Percentiles rank a stretch among this genome's conserved stretches.
Conservation (phyloP, 108 stramenopile genomes). For the Nitzschia sp. region DNA sequence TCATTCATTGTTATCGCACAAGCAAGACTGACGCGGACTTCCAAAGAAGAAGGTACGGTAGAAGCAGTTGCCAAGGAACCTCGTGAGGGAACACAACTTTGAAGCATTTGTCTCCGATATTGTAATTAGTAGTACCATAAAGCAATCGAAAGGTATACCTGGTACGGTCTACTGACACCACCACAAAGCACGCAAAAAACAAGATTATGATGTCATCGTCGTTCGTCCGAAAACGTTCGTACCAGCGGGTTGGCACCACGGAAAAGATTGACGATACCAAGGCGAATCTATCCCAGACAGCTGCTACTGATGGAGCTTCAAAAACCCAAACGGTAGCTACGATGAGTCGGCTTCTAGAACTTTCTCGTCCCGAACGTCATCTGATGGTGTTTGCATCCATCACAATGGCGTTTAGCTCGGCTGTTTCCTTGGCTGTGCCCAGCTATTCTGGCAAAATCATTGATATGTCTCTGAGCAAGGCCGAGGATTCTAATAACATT, state of each 20-base stretch:
- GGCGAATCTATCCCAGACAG: neutral
- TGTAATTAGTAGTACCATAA: too few relatives aligned
- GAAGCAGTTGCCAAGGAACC: too few relatives aligned
- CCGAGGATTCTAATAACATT: neutral
- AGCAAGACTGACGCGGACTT: too few relatives aligned
- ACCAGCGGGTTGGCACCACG: neutral
- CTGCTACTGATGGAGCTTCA: neutral
- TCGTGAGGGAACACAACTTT: too few relatives aligned
- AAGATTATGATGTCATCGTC: neutral
- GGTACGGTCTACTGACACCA: too few relatives aligned
- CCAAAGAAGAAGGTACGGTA: too few relatives aligned
- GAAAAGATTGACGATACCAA: neutral
- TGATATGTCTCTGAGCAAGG: neutral
- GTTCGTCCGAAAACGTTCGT: neutral
- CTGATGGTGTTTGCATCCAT: neutral
- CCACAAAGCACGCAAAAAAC: too few relatives aligned
- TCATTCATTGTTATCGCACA: too few relatives aligned
- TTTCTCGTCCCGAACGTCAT: neutral
- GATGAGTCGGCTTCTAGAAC: neutral
- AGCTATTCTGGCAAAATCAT: neutral
- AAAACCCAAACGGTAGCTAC: slow-evolving; percentile 1
- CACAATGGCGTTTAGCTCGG: slow-evolving; percentile 5
- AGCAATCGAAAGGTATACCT: too few relatives aligned
- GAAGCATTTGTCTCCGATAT: too few relatives aligned
- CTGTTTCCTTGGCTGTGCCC: slow-evolving; percentile 2